Conservation (phyloP, 108 stramenopile species). For the Ochromonas danica region DNA sequence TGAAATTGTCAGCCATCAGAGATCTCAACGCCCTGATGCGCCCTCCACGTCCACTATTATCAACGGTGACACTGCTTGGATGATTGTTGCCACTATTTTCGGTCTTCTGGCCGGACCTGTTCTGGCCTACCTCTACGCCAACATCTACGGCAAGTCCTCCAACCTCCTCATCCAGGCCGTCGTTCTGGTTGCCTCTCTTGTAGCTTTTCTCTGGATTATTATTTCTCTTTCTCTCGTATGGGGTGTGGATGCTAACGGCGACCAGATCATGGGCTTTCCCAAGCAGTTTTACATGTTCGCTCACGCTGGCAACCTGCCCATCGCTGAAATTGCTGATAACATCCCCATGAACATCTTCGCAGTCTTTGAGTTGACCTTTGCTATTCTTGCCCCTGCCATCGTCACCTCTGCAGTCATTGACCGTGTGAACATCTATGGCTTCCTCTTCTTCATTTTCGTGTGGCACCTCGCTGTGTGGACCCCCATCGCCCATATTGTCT, state of each 20-base stretch:
- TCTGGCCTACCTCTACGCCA: not conserved
- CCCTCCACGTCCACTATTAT: not conserved
- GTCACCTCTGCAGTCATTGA: too few species aligned
- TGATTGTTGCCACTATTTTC: not conserved
- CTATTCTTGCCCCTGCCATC: too few species aligned
- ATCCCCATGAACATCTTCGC: too few species aligned
- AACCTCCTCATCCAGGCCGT: not conserved
- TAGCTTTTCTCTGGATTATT: not conserved
- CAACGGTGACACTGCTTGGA: slow-evolving; percentile 1
- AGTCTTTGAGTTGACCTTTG: too few species aligned
- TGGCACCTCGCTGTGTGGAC: too few species aligned
- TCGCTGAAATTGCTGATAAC: too few species aligned
- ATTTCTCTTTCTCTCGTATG: not conserved
- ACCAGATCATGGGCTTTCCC: not conserved
- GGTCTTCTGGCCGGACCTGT: not conserved
- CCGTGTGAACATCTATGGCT: too few species aligned
- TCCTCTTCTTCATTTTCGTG: not conserved
- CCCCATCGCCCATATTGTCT: too few species aligned
- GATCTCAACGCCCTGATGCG: too few species aligned
- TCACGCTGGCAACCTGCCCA: too few species aligned
- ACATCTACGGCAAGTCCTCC: not conserved
- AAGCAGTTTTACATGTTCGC: not conserved
- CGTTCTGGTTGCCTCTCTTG: not conserved
- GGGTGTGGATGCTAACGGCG: not conserved
- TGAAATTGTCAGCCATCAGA: not conserved